A percentile compares a stretch with the other conserved stretches of the same genome.
Conservation (phyloP, 768 basidiomycete species). For the Tylopilus felleus region DNA sequence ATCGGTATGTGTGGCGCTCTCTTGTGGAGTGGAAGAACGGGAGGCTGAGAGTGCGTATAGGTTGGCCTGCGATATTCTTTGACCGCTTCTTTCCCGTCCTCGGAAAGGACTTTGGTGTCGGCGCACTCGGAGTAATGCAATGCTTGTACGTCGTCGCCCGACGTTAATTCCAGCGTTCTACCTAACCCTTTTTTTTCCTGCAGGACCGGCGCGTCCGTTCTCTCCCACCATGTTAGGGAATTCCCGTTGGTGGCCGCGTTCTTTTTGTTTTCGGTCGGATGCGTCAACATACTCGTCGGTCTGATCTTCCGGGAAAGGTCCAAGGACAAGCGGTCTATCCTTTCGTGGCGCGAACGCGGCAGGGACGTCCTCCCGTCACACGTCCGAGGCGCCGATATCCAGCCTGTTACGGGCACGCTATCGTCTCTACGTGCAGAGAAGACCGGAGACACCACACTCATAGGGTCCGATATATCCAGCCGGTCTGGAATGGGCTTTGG, state of each 20-base stretch:
- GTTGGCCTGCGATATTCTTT: constrained; percentile 78
- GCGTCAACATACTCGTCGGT: constrained; percentile 77
- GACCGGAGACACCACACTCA: not conserved
- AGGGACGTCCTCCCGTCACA: constrained; percentile 55
- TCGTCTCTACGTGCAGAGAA: constrained; percentile 12
- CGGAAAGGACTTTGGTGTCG: constrained; percentile 82
- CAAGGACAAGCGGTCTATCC: constrained; percentile 64
- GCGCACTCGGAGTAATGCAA: constrained; percentile 85
- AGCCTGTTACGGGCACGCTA: constrained; percentile 13
- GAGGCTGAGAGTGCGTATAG: constrained; percentile 16
- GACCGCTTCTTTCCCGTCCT: constrained; percentile 88
- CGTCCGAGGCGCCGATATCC: constrained; percentile 22
- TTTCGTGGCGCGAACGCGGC: constrained; percentile 58
- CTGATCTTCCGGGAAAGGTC: constrained; percentile 72
- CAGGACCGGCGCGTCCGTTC: constrained; percentile 65
- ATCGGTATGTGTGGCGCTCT: constrained; percentile 36
- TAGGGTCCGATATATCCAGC: constrained; percentile 19
- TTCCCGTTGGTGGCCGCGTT: constrained; percentile 87
- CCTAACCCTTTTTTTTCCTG: not conserved
- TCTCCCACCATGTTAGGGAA: constrained; percentile 74
- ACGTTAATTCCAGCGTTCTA: not conserved
- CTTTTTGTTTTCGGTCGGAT: constrained; percentile 80
- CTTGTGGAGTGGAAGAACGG: not conserved
- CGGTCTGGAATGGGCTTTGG: constrained; percentile 72
- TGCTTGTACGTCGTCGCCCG: constrained; percentile 54